phyloP scores from a whole-genome alignment of 176 grass and related monocot species.

The Cenchrus americanus region DNA sequence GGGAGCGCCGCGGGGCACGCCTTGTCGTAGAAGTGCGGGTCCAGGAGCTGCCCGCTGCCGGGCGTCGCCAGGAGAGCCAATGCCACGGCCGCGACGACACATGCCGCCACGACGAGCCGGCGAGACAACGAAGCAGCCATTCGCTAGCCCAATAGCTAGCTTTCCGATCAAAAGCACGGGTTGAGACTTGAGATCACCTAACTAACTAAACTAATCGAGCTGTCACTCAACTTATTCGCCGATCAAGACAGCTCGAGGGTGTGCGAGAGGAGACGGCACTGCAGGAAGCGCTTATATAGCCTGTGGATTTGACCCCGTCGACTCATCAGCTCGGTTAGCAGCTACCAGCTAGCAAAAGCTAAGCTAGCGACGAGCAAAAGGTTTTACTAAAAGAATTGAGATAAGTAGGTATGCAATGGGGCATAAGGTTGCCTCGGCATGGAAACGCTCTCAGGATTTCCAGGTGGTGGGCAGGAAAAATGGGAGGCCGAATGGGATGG shows the following conservation, averaged over 20 bases:
- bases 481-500: not conserved
- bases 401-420: not conserved
- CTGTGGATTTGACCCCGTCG: not conserved
- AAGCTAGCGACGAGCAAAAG: not conserved
- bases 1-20: conserved; percentile 66
- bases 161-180: too few species aligned
- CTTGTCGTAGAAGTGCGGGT: conserved; percentile 67
- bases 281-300: conserved; percentile 42
- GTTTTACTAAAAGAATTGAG: not conserved
- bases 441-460: conserved; percentile 27
- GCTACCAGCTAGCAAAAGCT: not conserved
- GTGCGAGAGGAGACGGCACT: not conserved
- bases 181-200: not conserved
- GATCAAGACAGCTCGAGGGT: not conserved
- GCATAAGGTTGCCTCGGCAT: conserved; percentile 22
- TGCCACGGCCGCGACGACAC: conserved; percentile 27
- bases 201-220: not conserved
- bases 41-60: conserved; percentile 53
- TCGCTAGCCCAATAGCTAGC: not conserved
- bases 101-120: not conserved
- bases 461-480: conserved; percentile 45
- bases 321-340: conserved; percentile 3
- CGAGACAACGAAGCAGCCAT: conserved; percentile 9
- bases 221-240: not conserved
- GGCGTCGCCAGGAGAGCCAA: conserved; percentile 35